phyloP scores from a whole-genome alignment of 2,329 filamentous ascomycete species.

The Alternaria novae-zelandiae region DNA sequence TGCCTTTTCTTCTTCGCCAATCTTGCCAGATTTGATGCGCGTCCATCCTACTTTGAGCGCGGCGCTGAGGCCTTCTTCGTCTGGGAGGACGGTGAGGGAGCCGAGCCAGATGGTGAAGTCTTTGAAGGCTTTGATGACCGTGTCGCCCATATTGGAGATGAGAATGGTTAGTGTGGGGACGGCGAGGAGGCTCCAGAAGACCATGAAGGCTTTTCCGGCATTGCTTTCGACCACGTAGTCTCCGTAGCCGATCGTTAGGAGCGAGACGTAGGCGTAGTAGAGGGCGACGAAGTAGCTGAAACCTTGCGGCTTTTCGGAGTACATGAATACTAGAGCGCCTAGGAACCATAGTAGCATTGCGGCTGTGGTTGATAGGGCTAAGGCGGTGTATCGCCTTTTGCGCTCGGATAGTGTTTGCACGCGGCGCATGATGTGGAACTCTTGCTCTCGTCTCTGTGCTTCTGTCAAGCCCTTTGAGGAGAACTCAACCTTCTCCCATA shows the following conservation, averaged over 20 bases:
- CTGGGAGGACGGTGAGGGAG: constrained; percentile 61
- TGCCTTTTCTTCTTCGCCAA: constrained; percentile 17
- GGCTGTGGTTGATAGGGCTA: constrained; percentile 48
- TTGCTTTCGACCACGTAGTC: constrained; percentile 57
- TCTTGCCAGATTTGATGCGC: constrained; percentile 31
- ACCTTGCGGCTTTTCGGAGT: constrained; percentile 52
- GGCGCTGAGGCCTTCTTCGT: constrained; percentile 51
- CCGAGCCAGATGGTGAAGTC: constrained; percentile 64
- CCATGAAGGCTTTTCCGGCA: constrained; percentile 61
- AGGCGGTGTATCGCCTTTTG: constrained; percentile 49
- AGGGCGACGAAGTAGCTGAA: constrained; percentile 61
- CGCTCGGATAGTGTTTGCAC: constrained; percentile 47
- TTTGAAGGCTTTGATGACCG: constrained; percentile 60
- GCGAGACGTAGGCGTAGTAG: constrained; percentile 61
- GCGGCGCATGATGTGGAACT: constrained; percentile 54
- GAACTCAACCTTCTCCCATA: constrained; percentile 50
- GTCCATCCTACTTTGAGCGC: constrained; percentile 40
- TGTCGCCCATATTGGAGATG: constrained; percentile 62
- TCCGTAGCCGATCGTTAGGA: constrained; percentile 64
- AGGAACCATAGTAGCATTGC: constrained; percentile 54
- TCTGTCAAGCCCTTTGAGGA: constrained; percentile 49
- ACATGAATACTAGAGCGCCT: constrained; percentile 59
- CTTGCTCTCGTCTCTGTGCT: constrained; percentile 53
- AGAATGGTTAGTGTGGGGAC: constrained; percentile 62
- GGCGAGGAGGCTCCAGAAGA: constrained; percentile 63